Evolutionary conservation across 495 filamentous ascomycete species (phyloP), one percentile per base, ranked within the genome.

Genomic region (Aspergillus saccharolyticus): DNA sequence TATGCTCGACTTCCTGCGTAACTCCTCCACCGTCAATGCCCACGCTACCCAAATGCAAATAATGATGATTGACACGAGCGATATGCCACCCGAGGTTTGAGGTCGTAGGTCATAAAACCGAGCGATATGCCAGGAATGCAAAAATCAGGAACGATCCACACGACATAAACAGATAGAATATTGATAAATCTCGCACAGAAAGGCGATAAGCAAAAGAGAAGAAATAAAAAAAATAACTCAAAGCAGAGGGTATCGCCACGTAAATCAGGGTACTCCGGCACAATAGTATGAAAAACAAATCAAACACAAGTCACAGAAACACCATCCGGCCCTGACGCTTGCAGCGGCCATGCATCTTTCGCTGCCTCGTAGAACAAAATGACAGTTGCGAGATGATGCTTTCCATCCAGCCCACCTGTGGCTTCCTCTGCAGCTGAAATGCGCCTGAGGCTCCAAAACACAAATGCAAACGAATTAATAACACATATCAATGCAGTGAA

Each of bases 191-290:
- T 47, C 53, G 52, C 52, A 51, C 54, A 49, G 20, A 39, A 50
- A 53, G 49, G 51, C 16, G 21, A 22, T 25, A 8, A 39, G 19
- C 44, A 54, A 58, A 53, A 53, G 56, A 54, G 56, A 53, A 53
- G 56, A 50, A 61, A 55, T 55, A 57, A 47, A 17, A 44, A 57
- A 33, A 45, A 47, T 55, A 55, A 53, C 33, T 46, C 56, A 54
- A 68, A 42, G 49, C 60, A 63, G 47, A 60, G 66, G 66, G 66
- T 68, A 68, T 68, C 66, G 66, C 63, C 50, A 61, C 55, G 61
- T 60, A 63, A 55, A 63, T 54, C 47, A 57, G 42, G 46, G 46
- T 52, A 55, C 49, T 44, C 44, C 24, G 28, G 52, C 52, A 49
- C 47, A 53, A 54, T 43, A 50, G 58, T 28, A 33, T 48, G 54